phyloP scores from a whole-genome alignment of 2,329 filamentous ascomycete species.

The Albophoma yamanashiensis region DNA sequence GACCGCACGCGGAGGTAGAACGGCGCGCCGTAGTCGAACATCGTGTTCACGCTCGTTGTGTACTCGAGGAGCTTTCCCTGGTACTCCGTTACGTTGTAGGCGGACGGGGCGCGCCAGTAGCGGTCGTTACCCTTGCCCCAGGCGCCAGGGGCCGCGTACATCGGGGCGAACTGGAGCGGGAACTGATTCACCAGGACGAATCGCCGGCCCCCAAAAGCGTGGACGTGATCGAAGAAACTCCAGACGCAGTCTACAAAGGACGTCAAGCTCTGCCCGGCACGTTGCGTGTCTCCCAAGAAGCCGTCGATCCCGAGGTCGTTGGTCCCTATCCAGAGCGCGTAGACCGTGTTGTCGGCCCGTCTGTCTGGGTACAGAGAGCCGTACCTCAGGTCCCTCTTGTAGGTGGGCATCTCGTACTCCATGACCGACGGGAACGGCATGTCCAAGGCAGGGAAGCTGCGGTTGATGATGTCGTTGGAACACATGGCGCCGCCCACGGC shows the following conservation, averaged over 20 bases:
- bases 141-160: conserved; percentile 36
- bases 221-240: conserved; percentile 49
- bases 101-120: conserved; percentile 35
- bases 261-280: conserved; percentile 45
- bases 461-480: conserved; percentile 55
- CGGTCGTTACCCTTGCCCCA: conserved; percentile 8
- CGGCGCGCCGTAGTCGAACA: conserved; percentile 38
- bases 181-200: conserved; percentile 64
- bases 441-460: conserved; percentile 38
- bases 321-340: conserved; percentile 71
- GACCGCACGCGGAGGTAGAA: conserved; percentile 30
- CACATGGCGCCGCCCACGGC: conserved; percentile 65
- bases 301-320: conserved; percentile 62
- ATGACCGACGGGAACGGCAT: conserved; percentile 50
- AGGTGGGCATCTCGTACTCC: conserved; percentile 50
- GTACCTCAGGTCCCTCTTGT: conserved; percentile 35
- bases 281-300: conserved; percentile 56
- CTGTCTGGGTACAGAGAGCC: conserved; percentile 28
- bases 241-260: conserved; percentile 62
- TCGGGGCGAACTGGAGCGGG: conserved; percentile 55
- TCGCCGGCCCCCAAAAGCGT: conserved; percentile 53
- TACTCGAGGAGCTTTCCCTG: conserved; percentile 34
- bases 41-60: conserved; percentile 35
- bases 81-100: conserved; percentile 36
- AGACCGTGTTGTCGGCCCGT: conserved; percentile 52